Evolutionary conservation across 768 basidiomycete species (phyloP), one percentile per base, ranked within the genome.

Genomic region (Rhodosporidiobolus odoratus): DNA sequence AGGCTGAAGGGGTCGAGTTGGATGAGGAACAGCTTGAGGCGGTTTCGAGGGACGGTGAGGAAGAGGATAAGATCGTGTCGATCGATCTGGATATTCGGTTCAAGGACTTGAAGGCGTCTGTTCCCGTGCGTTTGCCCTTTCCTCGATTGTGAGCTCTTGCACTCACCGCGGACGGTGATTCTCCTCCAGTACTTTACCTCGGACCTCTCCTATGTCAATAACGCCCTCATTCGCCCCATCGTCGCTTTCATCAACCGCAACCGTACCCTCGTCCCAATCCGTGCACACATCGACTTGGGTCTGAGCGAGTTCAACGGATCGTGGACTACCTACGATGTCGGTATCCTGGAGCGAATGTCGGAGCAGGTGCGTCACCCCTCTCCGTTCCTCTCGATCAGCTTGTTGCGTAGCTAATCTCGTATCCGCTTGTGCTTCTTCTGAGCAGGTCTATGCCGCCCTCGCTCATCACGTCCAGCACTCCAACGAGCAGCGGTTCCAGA

Each of bases 81-180:
- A 76, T 99, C 64, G 95, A 98, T 78, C 90, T 99, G 72, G 96
- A 98, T 81, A 78, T 99, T 73, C 82, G 96, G 68, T 97, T 99
- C 80, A 84, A 93, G 58, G 96, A 99, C 80, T 78, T 99, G 78
- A 97, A 97, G 80, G 94, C 96, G 48, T 89, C 87, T 32, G 91
- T 99, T 19, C 96, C 96, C 2, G 84, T 77, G 25, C 30, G 66
- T 68, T 50, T n/a, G 12, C 19, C 21, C 63, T 19, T 37, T 12
- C 45, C 13, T 32, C 27, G 38, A 4, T 45, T 62, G n/a, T 17
- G 52, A 41, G 1, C 21, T 7, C 27, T 37, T 47, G 6, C 41
- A 32, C 54, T 23, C 37, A 9, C 30, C 52, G n/a, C 41, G 41
- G n/a, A n/a, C n/a, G n/a, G n/a, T n/a, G n/a, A n/a, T n/a, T n/a